phyloP scores from a whole-genome alignment of 2,329 filamentous ascomycete genomes.

The Colletotrichum lindemuthianum region DNA sequence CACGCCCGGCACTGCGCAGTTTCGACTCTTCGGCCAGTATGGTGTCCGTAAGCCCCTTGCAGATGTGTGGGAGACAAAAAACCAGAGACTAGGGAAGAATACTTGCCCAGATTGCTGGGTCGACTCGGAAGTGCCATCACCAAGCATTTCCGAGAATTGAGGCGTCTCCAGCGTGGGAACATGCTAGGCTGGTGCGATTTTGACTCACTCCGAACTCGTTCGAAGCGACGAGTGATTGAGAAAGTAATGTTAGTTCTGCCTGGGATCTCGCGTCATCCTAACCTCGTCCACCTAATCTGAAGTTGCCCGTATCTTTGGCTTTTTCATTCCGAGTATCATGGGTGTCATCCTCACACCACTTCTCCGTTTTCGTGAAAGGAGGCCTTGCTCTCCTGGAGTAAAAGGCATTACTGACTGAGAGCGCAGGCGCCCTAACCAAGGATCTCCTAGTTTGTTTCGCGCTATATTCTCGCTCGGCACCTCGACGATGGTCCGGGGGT shows the following conservation, averaged over 20 bases:
- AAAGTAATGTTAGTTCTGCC: neutral
- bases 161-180: neutral
- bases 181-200: neutral
- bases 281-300: constrained; percentile 7
- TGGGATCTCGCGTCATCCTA: constrained; percentile 24
- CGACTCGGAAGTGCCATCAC: neutral
- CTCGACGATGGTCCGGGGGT: neutral
- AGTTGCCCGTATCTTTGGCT: neutral
- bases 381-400: too few species aligned
- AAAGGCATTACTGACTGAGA: constrained; percentile 1
- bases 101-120: neutral
- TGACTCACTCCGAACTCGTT: neutral
- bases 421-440: constrained; percentile 1
- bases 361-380: neutral
- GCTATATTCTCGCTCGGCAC: constrained; percentile 1
- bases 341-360: neutral
- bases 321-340: neutral
- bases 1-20: constrained; percentile 12
- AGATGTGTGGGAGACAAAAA: neutral
- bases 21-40: neutral
- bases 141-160: neutral
- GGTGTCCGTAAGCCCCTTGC: neutral
- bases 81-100: too few species aligned
- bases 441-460: constrained; percentile 3
- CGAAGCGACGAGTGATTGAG: constrained; percentile 2